Evolutionary conservation across 306 rosid genomes (phyloP).

Genomic region (Phaseolus lunatus): DNA sequence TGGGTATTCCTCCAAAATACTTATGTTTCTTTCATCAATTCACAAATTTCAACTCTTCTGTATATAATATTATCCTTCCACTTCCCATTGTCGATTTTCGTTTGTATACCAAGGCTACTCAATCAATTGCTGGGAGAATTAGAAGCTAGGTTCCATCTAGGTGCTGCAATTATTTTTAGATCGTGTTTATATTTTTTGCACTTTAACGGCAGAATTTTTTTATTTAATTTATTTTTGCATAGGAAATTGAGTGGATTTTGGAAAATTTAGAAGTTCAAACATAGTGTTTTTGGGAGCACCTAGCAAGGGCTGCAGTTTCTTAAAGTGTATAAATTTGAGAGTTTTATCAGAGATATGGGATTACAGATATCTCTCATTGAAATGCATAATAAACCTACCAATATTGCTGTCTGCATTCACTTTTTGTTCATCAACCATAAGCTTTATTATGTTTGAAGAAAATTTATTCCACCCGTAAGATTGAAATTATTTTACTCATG

Average conservation of each 20-base stretch:
- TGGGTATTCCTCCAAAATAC: neutral
- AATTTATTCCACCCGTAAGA: neutral
- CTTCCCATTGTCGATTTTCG: neutral
- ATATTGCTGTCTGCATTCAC: neutral
- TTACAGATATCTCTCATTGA: neutral
- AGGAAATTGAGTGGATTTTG: slow-evolving; percentile 2
- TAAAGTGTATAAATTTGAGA: neutral
- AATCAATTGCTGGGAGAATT: neutral
- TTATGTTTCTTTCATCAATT: neutral
- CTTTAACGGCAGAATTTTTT: neutral
- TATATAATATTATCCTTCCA: neutral
- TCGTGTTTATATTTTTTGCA: neutral
- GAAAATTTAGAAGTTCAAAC: neutral
- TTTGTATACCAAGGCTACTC: neutral
- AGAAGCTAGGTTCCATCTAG: neutral
- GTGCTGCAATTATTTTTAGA: neutral
- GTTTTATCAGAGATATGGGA: slow-evolving; percentile 4
- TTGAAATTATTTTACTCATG: neutral
- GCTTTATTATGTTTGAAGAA: neutral
- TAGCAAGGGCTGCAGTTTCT: slow-evolving; percentile 15
- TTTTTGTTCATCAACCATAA: neutral
- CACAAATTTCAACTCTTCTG: neutral
- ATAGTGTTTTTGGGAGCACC: slow-evolving; percentile 1
- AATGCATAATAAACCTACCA: neutral
- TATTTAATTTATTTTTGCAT: neutral